Percentiles rank a stretch among this genome's conserved stretches.
phyloP scores from a whole-genome alignment of 1,284 basidiomycete species.

The Leccinum griseonigrum region DNA sequence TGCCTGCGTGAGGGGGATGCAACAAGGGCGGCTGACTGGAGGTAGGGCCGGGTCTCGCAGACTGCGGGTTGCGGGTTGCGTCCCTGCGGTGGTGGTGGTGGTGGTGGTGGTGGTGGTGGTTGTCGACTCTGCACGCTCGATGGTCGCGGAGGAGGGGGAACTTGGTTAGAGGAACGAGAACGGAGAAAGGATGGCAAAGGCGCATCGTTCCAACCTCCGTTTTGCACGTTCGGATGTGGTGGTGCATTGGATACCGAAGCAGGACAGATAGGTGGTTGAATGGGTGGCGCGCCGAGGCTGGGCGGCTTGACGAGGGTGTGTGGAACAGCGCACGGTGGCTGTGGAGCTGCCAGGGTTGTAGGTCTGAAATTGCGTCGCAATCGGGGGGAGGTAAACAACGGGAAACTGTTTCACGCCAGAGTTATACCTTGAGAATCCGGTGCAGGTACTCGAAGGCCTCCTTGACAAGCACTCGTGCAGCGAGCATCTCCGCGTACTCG shows the following conservation, averaged over 20 bases:
- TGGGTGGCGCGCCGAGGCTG: slow-evolving; percentile 18
- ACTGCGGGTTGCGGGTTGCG: slow-evolving; percentile 31
- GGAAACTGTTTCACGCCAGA: slow-evolving; percentile 14
- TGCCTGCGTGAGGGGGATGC: slow-evolving; percentile 37
- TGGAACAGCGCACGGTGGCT: slow-evolving; percentile 27
- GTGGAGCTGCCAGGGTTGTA: slow-evolving; percentile 3
- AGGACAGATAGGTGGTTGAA: slow-evolving; percentile 19
- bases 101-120: background rate
- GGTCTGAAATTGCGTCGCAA: slow-evolving; percentile 10
- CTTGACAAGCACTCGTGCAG: slow-evolving; percentile 84
- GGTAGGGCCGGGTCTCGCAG: slow-evolving; percentile 38
- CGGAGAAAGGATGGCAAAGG: slow-evolving; percentile 71
- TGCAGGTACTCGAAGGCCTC: slow-evolving; percentile 82
- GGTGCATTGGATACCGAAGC: slow-evolving; percentile 21
- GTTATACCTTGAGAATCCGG: slow-evolving; percentile 73
- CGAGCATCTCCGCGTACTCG: slow-evolving; percentile 93
- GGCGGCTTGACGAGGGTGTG: slow-evolving; percentile 24
- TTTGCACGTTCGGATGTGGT: slow-evolving; percentile 56
- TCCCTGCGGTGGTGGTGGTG: slow-evolving; percentile 44
- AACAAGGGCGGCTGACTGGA: slow-evolving; percentile 38
- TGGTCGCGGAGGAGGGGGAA: slow-evolving; percentile 61
- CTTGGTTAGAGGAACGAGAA: slow-evolving; percentile 31
- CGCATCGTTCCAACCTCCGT: slow-evolving; percentile 91
- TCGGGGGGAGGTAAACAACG: slow-evolving; percentile 3
- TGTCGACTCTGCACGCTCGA: slow-evolving; percentile 54